Evolutionary conservation across 202 grass and related monocot genomes (phyloP), one percentile per base, ranked within the genome.

Genomic region (Zoysia matrella): DNA sequence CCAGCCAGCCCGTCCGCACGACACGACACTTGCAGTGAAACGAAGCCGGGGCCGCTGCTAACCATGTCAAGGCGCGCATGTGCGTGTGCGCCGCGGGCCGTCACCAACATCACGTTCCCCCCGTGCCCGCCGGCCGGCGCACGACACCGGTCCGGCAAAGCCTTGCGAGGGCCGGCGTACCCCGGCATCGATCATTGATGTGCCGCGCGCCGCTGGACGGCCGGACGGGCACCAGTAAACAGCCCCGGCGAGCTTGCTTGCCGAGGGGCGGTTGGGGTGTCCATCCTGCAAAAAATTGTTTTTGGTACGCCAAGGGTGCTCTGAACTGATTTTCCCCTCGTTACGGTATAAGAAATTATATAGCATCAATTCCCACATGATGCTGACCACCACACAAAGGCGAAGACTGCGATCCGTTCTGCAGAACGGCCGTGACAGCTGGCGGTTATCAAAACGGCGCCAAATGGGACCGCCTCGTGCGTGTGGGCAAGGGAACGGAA

Each of bases 391-490:
- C 60, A 82, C 50, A 22, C 79, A 62, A 52, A 53, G 47, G 40
- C 11, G 7, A 39, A 18, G 61, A 8, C 36, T 52, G 70, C 50
- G 74, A 51, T 66, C 22, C 22, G 22, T 22, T 22, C 22, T 22
- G 22, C 22, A 22, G 22, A 22, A 22, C 22, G 22, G 22, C 67
- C 77, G 51, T 69, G 41, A 69, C 41, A 55, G 68, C 16, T 52
- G 47, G 60, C 47, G n/a, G 79, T 63, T 83, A 52, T n/a, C 73
- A 71, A 74, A 72, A 83, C 65, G 90, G 88, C 88, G 88, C 93
- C 93, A 93, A 89, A 86, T 93, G 93, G 81, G 84, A 66, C 70
- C 14, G 66, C 65, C 75, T 71, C 83, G 60, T 75, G 77, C 83
- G 75, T 46, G 44, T 51, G 47, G 52, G 41, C 12, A 73, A 47